Conservation (phyloP, 2,329 filamentous ascomycete genomes). For the Xylariaceae sp. region DNA sequence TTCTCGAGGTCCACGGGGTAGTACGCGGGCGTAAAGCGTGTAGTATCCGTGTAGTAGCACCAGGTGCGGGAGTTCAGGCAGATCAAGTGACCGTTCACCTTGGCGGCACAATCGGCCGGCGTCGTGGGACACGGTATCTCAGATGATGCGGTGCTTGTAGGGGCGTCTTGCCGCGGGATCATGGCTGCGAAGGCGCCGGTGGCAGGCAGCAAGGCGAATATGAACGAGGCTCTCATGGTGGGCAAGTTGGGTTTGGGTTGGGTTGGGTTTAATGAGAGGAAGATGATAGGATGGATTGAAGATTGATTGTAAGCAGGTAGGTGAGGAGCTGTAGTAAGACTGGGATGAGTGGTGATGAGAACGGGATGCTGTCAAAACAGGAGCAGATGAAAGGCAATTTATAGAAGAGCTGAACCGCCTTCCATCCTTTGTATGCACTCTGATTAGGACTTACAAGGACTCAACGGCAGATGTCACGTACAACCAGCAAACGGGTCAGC, state of each 20-base stretch:
- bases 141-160: slow-evolving; percentile 13
- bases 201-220: slow-evolving; percentile 25
- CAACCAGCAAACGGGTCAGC: too few species aligned
- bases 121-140: slow-evolving; percentile 25
- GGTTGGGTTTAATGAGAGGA: neutral
- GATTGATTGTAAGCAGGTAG: neutral
- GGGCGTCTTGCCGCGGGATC: slow-evolving; percentile 15
- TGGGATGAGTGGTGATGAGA: neutral
- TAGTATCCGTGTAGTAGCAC: slow-evolving; percentile 28
- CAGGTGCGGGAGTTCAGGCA: slow-evolving; percentile 30
- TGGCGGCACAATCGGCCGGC: slow-evolving; percentile 22
- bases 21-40: slow-evolving; percentile 25
- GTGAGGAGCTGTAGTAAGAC: neutral
- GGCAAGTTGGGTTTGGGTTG: neutral
- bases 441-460: neutral
- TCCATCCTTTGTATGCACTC: too few species aligned
- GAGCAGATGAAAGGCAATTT: neutral
- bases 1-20: slow-evolving; percentile 27
- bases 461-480: too few species aligned
- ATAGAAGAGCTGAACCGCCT: slow-evolving; percentile 4
- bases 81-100: slow-evolving; percentile 21
- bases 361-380: neutral
- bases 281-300: neutral
- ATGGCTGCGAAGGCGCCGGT: slow-evolving; percentile 12
- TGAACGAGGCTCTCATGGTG: slow-evolving; percentile 24